Percentiles rank a stretch among this genome's conserved stretches.
These are phyloP conservation scores for Hypoxylon sp. DNA, from an alignment of 2,329 filamentous ascomycete genomes.

Conservation along the genomic window DNA sequence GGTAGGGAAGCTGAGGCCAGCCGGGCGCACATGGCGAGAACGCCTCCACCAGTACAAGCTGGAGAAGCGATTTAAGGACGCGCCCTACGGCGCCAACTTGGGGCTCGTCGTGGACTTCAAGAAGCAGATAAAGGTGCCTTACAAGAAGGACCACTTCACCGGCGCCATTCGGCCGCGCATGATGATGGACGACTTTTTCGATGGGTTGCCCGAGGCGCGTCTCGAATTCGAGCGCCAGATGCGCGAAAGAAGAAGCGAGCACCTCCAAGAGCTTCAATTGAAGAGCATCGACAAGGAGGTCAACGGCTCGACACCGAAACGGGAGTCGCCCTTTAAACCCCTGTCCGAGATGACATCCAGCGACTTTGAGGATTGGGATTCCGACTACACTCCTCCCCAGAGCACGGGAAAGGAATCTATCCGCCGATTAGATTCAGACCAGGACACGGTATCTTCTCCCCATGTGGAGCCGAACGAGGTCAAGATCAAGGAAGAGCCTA, in stretches of 20 bases:
- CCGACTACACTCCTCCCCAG: not conserved
- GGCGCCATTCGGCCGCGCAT: not conserved
- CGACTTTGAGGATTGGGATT: not conserved
- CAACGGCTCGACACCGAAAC: not conserved
- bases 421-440: not conserved
- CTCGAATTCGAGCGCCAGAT: not conserved
- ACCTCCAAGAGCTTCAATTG: not conserved
- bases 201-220: not conserved
- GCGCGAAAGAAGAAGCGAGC: not conserved
- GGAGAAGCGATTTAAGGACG: not conserved
- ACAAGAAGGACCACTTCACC: not conserved
- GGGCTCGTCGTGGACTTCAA: not conserved
- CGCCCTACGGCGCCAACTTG: not conserved
- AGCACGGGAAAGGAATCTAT: not conserved
- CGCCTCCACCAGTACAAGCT: not conserved
- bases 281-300: not conserved
- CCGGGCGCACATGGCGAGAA: not conserved
- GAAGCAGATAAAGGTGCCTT: not conserved
- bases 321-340: not conserved
- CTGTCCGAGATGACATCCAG: not conserved
- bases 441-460: not conserved
- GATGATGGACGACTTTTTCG: not conserved
- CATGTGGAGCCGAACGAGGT: not conserved
- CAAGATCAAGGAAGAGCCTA: not conserved
- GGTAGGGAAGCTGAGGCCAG: not conserved